phyloP scores from a whole-genome alignment of 345 rosid genomes.

The Laguncularia racemosa region DNA sequence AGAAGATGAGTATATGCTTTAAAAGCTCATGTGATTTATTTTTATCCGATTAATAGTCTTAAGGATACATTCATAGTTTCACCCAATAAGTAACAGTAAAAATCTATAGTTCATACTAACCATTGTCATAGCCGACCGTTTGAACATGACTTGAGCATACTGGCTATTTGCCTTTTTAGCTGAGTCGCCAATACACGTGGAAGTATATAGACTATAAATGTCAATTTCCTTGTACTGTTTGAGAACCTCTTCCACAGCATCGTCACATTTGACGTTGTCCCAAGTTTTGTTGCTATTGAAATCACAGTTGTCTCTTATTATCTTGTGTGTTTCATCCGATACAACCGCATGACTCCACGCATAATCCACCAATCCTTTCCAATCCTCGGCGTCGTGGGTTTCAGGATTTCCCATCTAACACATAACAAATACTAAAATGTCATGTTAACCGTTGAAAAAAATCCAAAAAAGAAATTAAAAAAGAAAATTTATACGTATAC shows the following conservation, averaged over 20 bases:
- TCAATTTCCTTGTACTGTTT: constrained; percentile 69
- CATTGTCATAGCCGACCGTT: constrained; percentile 44
- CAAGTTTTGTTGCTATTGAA: constrained; percentile 55
- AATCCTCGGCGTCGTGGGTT: constrained; percentile 66
- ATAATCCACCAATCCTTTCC: constrained; percentile 77
- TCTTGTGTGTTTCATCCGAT: constrained; percentile 70
- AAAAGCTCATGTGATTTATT: no score
- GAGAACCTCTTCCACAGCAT: constrained; percentile 51
- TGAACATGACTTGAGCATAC: constrained; percentile 25
- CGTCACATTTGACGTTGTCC: constrained; percentile 42
- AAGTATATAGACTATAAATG: constrained; percentile 73
- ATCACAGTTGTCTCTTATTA: constrained; percentile 44
- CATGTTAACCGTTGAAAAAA: no score
- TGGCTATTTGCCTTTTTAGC: constrained; percentile 18
- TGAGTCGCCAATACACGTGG: constrained; percentile 40
- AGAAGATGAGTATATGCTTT: no score
- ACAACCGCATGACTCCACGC: constrained; percentile 96
- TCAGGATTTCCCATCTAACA: constrained; percentile 84
- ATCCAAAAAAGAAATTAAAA: no score
- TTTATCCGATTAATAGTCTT: no score
- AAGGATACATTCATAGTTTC: no score
- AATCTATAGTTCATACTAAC: background rate
- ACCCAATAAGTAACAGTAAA: no score
- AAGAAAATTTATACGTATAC: no score
- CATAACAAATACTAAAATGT: background rate